Percentiles rank a stretch among this genome's conserved stretches.
Evolutionary conservation across 1,284 basidiomycete genomes (phyloP).

Genomic region (Ceratobasidium sp.): DNA sequence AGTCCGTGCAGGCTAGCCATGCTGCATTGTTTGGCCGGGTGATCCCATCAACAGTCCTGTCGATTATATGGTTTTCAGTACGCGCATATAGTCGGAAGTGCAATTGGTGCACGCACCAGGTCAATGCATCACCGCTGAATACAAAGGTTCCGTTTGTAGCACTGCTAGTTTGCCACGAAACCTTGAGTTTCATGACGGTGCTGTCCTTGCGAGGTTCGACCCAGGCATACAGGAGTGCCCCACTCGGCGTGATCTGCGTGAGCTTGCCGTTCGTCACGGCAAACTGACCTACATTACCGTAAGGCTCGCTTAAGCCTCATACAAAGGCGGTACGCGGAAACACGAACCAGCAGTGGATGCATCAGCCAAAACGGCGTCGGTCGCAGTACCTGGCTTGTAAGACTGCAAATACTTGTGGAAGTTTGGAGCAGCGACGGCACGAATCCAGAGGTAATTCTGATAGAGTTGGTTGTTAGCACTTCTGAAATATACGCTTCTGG

Average conservation of each 20-base stretch:
- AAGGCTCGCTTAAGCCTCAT: constrained; percentile 63
- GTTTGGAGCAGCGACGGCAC: constrained; percentile 72
- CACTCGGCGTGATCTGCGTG: constrained; percentile 45
- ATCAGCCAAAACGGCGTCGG: constrained; percentile 47
- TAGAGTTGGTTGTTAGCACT: no score
- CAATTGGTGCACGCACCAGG: constrained; percentile 51
- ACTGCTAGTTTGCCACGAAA: constrained; percentile 66
- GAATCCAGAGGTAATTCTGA: constrained; percentile 66
- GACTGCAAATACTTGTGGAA: constrained; percentile 76
- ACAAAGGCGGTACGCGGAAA: background rate
- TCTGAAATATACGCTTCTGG: no score
- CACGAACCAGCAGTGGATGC: constrained; percentile 48
- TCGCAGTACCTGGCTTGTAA: constrained; percentile 48
- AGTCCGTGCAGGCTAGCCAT: constrained; percentile 63
- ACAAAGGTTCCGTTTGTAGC: constrained; percentile 55
- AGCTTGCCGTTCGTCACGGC: constrained; percentile 47
- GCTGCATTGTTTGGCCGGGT: constrained; percentile 49
- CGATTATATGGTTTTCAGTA: background rate
- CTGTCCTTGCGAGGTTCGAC: constrained; percentile 65
- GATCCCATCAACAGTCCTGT: constrained; percentile 38
- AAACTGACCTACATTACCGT: constrained; percentile 59
- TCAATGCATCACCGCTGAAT: constrained; percentile 54
- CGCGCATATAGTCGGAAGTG: constrained; percentile 28
- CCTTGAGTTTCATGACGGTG: constrained; percentile 64
- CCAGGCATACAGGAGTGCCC: constrained; percentile 61